These are phyloP conservation scores for Crithidia brevicula DNA, from an alignment of 208 protist species.

Conservation along the genomic window DNA sequence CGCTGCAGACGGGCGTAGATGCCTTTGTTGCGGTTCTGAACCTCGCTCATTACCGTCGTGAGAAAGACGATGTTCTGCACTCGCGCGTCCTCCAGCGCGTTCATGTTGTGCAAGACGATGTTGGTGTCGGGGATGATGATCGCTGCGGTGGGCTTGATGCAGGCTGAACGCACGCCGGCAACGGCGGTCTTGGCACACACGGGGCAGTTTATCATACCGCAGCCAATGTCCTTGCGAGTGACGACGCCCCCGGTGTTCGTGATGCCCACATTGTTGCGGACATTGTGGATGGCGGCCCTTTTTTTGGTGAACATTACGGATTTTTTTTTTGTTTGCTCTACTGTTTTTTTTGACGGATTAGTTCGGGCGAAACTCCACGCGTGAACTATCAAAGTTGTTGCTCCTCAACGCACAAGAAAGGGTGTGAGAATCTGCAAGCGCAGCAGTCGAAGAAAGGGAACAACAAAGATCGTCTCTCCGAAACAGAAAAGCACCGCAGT, in stretches of 20 bases:
- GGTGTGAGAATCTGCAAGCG: too few relatives aligned
- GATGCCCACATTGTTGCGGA: constrained; percentile 30
- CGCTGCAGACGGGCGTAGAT: constrained; percentile 88
- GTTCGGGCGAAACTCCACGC: too few relatives aligned
- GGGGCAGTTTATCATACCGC: constrained; percentile 63
- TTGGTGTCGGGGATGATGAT: constrained; percentile 91
- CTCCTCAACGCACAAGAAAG: too few relatives aligned
- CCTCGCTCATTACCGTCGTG: constrained; percentile 89
- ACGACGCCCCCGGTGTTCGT: constrained; percentile 31
- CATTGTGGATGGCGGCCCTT: constrained; percentile 49
- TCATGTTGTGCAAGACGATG: constrained; percentile 94
- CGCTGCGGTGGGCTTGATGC: constrained; percentile 29
- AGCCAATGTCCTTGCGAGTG: constrained; percentile 85
- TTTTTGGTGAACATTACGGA: constrained; percentile 85
- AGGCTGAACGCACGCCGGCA: constrained; percentile 25
- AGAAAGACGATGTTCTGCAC: constrained; percentile 91
- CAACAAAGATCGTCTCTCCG: too few relatives aligned
- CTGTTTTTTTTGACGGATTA: too few relatives aligned
- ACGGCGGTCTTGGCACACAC: constrained; percentile 46
- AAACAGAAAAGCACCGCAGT: too few relatives aligned
- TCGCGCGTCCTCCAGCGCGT: constrained; percentile 77
- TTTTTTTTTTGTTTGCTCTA: not conserved
- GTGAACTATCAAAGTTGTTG: too few relatives aligned
- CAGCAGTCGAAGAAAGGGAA: too few relatives aligned
- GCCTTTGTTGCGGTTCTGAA: constrained; percentile 88